These are phyloP conservation scores for Solanum acaule DNA, from an alignment of 257 asterid genomes.

Conservation along the genomic window DNA sequence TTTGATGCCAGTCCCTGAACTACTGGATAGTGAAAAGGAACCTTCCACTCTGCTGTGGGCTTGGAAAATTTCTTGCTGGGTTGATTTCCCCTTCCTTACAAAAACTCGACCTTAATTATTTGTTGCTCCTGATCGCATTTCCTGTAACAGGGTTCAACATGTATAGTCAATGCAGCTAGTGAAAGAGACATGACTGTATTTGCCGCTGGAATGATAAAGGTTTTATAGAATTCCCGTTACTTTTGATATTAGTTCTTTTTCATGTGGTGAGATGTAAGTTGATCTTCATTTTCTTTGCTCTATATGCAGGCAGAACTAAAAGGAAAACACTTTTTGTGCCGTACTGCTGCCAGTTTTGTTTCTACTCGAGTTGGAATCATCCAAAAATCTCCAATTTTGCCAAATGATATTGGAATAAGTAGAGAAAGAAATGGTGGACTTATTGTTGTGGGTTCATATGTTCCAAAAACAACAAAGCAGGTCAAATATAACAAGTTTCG, in stretches of 20 bases:
- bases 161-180: slow-evolving; percentile 94
- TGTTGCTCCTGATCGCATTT: background rate
- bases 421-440: slow-evolving; percentile 69
- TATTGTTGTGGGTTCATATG: slow-evolving; percentile 89
- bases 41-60: background rate
- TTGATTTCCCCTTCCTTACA: background rate
- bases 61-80: background rate
- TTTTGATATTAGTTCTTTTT: slow-evolving; percentile 4
- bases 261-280: slow-evolving; percentile 8
- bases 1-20: background rate
- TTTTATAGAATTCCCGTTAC: slow-evolving; percentile 4
- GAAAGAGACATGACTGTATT: slow-evolving; percentile 94
- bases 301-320: slow-evolving; percentile 74
- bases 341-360: slow-evolving; percentile 98
- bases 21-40: background rate
- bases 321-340: slow-evolving; percentile 90
- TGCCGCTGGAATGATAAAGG: slow-evolving; percentile 98
- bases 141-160: slow-evolving; percentile 71
- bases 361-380: slow-evolving; percentile 87
- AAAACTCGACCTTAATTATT: background rate
- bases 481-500: slow-evolving; percentile 21
- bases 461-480: slow-evolving; percentile 97
- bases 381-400: slow-evolving; percentile 66
- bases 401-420: slow-evolving; percentile 51
- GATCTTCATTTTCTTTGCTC: slow-evolving; percentile 9